Evolutionary conservation across 2,329 filamentous ascomycete species (phyloP).

Genomic region (Alternaria gansuensis): DNA sequence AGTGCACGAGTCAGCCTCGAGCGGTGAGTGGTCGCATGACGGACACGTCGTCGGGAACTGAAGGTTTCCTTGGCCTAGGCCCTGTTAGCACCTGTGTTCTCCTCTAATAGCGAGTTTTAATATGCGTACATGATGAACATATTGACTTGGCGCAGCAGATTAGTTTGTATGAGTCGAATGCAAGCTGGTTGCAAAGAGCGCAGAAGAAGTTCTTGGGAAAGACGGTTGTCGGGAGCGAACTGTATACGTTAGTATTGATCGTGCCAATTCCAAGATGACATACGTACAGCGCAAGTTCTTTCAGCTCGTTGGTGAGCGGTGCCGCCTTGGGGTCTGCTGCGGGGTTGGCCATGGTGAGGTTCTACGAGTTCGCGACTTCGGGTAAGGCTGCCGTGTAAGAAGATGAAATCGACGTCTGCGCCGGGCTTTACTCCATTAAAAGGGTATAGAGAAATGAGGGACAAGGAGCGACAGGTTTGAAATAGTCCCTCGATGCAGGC

Average conservation of each 20-base stretch:
- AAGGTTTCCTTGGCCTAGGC: slow-evolving; percentile 42
- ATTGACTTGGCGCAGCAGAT: slow-evolving; percentile 96
- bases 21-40: slow-evolving; percentile 89
- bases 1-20: slow-evolving; percentile 86
- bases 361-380: slow-evolving; percentile 27
- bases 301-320: slow-evolving; percentile 47
- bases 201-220: slow-evolving; percentile 97
- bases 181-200: slow-evolving; percentile 89
- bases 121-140: slow-evolving; percentile 80
- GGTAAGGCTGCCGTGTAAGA: slow-evolving; percentile 38
- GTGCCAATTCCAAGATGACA: background rate
- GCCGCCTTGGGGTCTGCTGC: slow-evolving; percentile 44
- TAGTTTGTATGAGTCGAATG: slow-evolving; percentile 87
- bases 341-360: slow-evolving; percentile 42
- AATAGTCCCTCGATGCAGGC: slow-evolving; percentile 5
- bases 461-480: slow-evolving; percentile 6
- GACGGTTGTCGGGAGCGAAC: slow-evolving; percentile 79
- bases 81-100: slow-evolving; percentile 13
- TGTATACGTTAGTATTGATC: slow-evolving; percentile 51
- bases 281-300: slow-evolving; percentile 45
- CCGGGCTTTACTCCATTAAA: slow-evolving; percentile 38
- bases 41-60: slow-evolving; percentile 84
- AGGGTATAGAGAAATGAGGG: slow-evolving; percentile 1
- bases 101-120: background rate
- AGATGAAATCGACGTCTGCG: slow-evolving; percentile 20